These are phyloP conservation scores for Mucor circinelloides DNA, from an alignment of 371 early-diverging fungal genomes.

Conservation along the genomic window DNA sequence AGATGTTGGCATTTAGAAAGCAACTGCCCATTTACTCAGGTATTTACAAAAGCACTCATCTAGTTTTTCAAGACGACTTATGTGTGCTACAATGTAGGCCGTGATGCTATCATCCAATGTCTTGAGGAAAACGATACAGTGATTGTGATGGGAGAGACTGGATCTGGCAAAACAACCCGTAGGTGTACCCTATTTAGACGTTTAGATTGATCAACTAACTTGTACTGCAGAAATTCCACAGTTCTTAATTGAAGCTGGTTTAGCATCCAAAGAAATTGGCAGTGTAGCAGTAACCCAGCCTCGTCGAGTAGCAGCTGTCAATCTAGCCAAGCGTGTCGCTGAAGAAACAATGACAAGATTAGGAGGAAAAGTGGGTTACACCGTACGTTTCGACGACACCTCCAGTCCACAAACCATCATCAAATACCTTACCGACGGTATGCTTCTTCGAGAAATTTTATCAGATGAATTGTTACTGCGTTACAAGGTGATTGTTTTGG, in stretches of 20 bases:
- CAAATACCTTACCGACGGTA: constrained; percentile 98
- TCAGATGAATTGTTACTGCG: constrained; percentile 75
- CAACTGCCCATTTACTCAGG: constrained; percentile 51
- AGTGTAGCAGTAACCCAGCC: constrained; percentile 96
- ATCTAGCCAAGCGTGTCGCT: constrained; percentile 91
- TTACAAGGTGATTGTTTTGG: constrained; percentile 92
- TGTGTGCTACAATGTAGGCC: constrained; percentile 37
- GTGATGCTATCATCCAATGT: constrained; percentile 61
- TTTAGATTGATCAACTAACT: background rate
- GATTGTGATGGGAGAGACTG: constrained; percentile 70
- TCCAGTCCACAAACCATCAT: constrained; percentile 84
- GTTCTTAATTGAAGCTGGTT: constrained; percentile 78
- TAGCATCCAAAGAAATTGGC: constrained; percentile 58
- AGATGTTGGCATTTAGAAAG: constrained; percentile 47
- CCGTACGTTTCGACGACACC: constrained; percentile 95
- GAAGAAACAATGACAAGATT: constrained; percentile 84
- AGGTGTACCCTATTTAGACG: constrained; percentile 15
- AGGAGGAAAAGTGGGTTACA: constrained; percentile 86
- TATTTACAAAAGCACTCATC: constrained; percentile 7
- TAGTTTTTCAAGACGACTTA: background rate
- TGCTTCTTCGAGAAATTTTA: constrained; percentile 93
- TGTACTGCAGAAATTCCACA: constrained; percentile 82
- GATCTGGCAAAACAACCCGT: constrained; percentile 70
- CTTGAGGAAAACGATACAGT: constrained; percentile 57
- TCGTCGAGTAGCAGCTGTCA: constrained; percentile 97